A percentile compares a stretch with the other conserved stretches of the same genome.
Conservation (phyloP, 441 rosid species). For the Eugenia klotzschiana region DNA sequence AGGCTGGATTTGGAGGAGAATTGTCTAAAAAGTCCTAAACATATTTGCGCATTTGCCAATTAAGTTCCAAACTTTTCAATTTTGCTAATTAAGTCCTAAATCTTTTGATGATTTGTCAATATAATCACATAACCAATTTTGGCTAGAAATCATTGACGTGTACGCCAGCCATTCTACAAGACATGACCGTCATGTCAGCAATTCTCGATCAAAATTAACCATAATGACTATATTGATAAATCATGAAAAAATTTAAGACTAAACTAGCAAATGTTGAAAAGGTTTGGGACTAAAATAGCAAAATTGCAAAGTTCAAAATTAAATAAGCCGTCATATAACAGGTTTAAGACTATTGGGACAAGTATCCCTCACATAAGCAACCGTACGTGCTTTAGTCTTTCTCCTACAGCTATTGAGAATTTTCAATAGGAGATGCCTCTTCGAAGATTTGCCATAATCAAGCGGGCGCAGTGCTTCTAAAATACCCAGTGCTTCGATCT, state of each 20-base stretch:
- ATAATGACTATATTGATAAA: too few species aligned
- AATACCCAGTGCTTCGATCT: too few species aligned
- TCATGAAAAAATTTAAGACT: fast-evolving
- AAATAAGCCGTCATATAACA: too few species aligned
- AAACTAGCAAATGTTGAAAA: background rate
- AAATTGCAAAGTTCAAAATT: background rate
- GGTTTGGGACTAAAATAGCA: fast-evolving
- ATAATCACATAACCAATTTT: background rate
- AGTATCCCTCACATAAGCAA: too few species aligned
- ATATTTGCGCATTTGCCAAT: too few species aligned
- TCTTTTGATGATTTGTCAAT: background rate
- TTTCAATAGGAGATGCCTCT: background rate
- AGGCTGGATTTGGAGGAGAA: too few species aligned
- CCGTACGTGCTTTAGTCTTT: too few species aligned
- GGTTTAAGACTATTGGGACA: too few species aligned
- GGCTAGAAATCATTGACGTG: fast-evolving
- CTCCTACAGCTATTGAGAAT: background rate
- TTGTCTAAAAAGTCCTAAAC: too few species aligned
- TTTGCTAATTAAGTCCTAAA: too few species aligned
- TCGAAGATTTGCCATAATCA: background rate
- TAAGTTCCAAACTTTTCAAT: too few species aligned
- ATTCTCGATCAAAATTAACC: background rate
- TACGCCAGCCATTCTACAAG: fast-evolving
- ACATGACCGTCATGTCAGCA: background rate
- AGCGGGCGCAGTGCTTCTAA: too few species aligned